These are phyloP conservation scores for Hammondia hammondi DNA, from an alignment of 169 alveolate species.

Conservation along the genomic window DNA sequence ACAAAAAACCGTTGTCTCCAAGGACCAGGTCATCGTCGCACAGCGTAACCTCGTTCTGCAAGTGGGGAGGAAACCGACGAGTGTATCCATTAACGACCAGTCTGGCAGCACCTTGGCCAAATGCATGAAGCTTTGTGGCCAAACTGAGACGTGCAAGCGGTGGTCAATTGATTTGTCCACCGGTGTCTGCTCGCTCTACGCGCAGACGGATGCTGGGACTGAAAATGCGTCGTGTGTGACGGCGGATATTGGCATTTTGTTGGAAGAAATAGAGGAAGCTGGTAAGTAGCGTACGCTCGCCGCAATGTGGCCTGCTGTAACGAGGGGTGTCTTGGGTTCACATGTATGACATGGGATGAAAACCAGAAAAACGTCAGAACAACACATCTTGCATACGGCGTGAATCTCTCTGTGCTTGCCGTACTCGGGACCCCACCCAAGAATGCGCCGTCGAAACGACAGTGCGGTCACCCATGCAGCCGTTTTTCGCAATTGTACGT, in stretches of 20 bases:
- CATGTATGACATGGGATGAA: no score
- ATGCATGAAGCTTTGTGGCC: neutral
- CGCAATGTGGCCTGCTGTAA: no score
- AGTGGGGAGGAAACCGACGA: neutral
- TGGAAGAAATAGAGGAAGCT: neutral
- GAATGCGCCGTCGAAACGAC: no score
- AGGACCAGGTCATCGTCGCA: neutral
- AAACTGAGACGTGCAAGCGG: neutral
- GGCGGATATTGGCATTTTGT: neutral
- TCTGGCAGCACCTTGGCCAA: neutral
- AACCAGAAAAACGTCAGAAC: no score
- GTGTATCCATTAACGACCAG: neutral
- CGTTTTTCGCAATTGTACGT: neutral
- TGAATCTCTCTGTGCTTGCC: no score
- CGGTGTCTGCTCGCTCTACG: neutral
- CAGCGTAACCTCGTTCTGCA: neutral
- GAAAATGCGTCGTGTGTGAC: neutral
- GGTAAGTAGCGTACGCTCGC: neutral
- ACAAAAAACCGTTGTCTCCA: neutral
- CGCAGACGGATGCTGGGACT: neutral
- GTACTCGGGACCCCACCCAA: no score
- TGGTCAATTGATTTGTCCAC: neutral
- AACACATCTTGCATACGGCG: no score
- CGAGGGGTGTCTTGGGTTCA: no score
- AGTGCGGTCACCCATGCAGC: no score